Conservation (phyloP, 1,139 yeast genomes). For the Wickerhamomyces sp. region DNA sequence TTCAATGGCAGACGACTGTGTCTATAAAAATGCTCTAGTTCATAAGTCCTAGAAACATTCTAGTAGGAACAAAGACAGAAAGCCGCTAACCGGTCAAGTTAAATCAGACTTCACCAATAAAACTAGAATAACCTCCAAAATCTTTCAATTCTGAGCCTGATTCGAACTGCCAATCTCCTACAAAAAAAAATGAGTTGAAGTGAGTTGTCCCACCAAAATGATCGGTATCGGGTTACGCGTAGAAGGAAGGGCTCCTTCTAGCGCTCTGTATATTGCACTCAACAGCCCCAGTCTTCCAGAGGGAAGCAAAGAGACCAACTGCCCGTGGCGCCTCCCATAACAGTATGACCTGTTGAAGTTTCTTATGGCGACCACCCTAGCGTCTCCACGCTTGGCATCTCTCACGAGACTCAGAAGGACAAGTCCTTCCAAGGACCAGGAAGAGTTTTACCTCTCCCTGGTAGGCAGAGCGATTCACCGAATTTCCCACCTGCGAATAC, state of each 20-base stretch:
- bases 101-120: too few relatives aligned
- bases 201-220: slow-evolving; percentile 39
- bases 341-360: slow-evolving; percentile 29
- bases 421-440: slow-evolving; percentile 7
- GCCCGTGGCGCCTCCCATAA: slow-evolving; percentile 73
- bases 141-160: not conserved
- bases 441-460: slow-evolving; percentile 4
- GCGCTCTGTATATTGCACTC: slow-evolving; percentile 76
- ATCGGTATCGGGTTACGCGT: slow-evolving; percentile 74
- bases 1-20: too few relatives aligned
- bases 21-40: too few relatives aligned
- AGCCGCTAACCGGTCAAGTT: too few relatives aligned
- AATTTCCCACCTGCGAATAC: slow-evolving; percentile 69
- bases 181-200: slow-evolving; percentile 6
- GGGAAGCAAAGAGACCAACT: slow-evolving; percentile 55
- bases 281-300: too few relatives aligned
- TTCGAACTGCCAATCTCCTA: not conserved
- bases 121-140: too few relatives aligned
- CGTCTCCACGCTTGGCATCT: slow-evolving; percentile 64
- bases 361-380: slow-evolving; percentile 74
- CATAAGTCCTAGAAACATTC: too few relatives aligned
- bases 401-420: slow-evolving; percentile 49
- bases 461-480: slow-evolving; percentile 70
- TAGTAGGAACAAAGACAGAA: too few relatives aligned
- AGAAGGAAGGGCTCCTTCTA: slow-evolving; percentile 3